Evolutionary conservation across 2,329 filamentous ascomycete species (phyloP).

Genomic region (Chrysoporthe cubensis): DNA sequence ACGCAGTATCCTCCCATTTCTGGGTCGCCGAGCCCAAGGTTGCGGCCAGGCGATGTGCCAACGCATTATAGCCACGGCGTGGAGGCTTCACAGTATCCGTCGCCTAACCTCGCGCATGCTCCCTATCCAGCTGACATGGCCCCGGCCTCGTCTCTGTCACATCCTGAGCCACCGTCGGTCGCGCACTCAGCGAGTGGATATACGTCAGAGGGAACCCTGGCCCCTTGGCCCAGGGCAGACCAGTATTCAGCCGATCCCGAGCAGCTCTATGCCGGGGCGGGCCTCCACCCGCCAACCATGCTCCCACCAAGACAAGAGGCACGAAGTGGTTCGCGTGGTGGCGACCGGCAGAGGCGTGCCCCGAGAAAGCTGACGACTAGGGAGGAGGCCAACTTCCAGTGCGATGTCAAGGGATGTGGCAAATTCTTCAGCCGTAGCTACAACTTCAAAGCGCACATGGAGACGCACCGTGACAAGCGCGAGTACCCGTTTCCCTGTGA

Average conservation of each 20-base stretch:
- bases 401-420: conserved; percentile 70
- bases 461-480: conserved; percentile 77
- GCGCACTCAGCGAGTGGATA: conserved; percentile 41
- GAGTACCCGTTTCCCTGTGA: conserved; percentile 73
- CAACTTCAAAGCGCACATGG: conserved; percentile 85
- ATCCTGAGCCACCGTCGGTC: conserved; percentile 10
- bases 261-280: conserved; percentile 27
- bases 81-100: conserved; percentile 47
- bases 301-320: conserved; percentile 32
- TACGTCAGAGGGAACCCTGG: conserved; percentile 42
- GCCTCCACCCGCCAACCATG: conserved; percentile 31
- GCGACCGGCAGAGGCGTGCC: conserved; percentile 40
- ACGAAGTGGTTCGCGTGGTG: conserved; percentile 34
- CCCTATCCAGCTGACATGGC: conserved; percentile 37
- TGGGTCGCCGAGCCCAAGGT: conserved; percentile 37
- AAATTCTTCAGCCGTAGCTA: conserved; percentile 82
- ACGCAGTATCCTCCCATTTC: conserved; percentile 37
- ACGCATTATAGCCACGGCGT: conserved; percentile 42
- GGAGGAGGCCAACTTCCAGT: conserved; percentile 73
- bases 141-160: conserved; percentile 21
- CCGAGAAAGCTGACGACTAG: conserved; percentile 62
- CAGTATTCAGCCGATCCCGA: conserved; percentile 41
- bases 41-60: conserved; percentile 44
- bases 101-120: conserved; percentile 43
- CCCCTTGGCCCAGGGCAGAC: conserved; percentile 46